Conservation (phyloP, 371 early-diverging fungal genomes). For the Syncephalastrum racemosum region DNA sequence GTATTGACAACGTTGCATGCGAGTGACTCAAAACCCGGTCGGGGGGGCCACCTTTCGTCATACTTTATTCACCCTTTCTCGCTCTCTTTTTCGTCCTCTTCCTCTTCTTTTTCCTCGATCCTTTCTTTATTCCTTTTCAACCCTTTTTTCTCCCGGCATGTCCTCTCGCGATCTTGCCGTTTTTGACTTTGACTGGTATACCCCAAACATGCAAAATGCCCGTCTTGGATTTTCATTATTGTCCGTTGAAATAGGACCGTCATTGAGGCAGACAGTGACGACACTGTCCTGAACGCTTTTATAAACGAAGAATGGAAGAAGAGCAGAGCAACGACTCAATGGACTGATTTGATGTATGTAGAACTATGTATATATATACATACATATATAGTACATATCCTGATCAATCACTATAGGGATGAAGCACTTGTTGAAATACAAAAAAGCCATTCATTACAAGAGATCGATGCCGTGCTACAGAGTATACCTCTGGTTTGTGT, state of each 20-base stretch:
- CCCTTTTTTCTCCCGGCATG: constrained; percentile 5
- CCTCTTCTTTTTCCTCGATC: constrained; percentile 4
- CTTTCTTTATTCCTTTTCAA: no score
- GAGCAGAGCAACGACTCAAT: constrained; percentile 44
- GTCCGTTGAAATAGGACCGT: constrained; percentile 50
- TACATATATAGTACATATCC: neutral
- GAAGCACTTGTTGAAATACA: constrained; percentile 55
- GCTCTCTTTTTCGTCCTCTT: neutral
- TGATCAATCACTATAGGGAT: constrained; percentile 28
- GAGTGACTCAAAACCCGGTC: no score
- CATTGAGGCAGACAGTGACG: constrained; percentile 74
- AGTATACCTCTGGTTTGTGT: constrained; percentile 65
- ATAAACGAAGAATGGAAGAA: constrained; percentile 36
- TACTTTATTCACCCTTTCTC: no score
- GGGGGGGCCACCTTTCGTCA: no score
- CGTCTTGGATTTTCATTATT: neutral
- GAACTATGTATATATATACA: neutral
- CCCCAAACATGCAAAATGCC: neutral
- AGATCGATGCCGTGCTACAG: constrained; percentile 49
- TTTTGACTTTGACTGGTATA: constrained; percentile 77
- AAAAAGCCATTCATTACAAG: constrained; percentile 46
- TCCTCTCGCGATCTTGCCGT: constrained; percentile 44
- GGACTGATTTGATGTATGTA: constrained; percentile 72
- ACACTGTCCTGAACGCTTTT: constrained; percentile 55
- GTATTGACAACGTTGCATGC: no score